A percentile compares a stretch with the other conserved stretches of the same genome.
These are phyloP conservation scores for Neofusicoccum ribis DNA, from an alignment of 2,329 filamentous ascomycete species.

Conservation along the genomic window DNA sequence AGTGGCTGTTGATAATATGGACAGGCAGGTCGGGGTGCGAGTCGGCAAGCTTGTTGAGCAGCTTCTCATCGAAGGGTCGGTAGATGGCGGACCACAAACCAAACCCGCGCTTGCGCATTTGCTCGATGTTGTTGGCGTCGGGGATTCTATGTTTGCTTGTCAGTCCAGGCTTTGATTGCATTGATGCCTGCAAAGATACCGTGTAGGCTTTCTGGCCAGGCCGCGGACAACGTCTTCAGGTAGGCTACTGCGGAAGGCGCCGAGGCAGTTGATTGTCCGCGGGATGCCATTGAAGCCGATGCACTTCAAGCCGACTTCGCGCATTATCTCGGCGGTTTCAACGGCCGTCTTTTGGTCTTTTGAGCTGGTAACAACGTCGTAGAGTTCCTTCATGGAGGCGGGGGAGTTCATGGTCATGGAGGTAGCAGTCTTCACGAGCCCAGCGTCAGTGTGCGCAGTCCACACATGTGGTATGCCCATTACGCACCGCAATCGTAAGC, in stretches of 20 bases:
- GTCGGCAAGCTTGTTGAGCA: conserved; percentile 68
- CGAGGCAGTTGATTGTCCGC: conserved; percentile 79
- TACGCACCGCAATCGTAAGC: conserved; percentile 63
- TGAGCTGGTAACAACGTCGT: conserved; percentile 44
- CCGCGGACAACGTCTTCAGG: conserved; percentile 55
- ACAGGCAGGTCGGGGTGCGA: conserved; percentile 81
- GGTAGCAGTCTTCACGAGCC: conserved; percentile 63
- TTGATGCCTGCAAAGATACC: conserved; percentile 29
- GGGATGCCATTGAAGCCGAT: conserved; percentile 80
- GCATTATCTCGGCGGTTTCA: conserved; percentile 68
- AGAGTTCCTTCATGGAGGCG: conserved; percentile 67
- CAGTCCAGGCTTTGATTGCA: background rate
- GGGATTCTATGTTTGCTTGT: conserved; percentile 17
- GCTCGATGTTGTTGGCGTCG: conserved; percentile 52
- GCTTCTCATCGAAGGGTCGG: conserved; percentile 69
- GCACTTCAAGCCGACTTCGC: conserved; percentile 74
- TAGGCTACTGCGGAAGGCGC: conserved; percentile 66
- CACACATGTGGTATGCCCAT: too few species aligned
- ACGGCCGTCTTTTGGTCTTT: conserved; percentile 36
- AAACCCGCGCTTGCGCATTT: conserved; percentile 59
- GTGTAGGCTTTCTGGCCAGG: conserved; percentile 60
- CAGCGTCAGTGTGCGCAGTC: background rate
- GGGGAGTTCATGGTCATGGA: conserved; percentile 87
- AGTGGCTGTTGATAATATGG: conserved; percentile 74
- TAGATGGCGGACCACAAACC: conserved; percentile 77